Evolutionary conservation across 441 rosid species (phyloP), one percentile per base, ranked within the genome.

Genomic region (Aquilaria agallochum): DNA sequence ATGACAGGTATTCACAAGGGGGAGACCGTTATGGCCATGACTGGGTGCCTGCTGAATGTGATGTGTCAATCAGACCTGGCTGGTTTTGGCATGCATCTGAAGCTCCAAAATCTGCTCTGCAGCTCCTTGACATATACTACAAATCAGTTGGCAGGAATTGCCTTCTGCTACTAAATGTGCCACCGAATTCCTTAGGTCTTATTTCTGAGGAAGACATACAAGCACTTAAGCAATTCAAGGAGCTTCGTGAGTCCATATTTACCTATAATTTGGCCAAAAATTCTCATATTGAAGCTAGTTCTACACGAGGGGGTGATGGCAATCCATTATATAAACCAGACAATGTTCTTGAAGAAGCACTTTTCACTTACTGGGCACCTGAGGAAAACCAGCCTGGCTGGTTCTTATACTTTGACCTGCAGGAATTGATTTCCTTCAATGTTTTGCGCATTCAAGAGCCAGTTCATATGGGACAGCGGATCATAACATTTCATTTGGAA

Each of bases 41-140:
- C 69, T 90, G 97, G 96, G 87, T 94, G 49, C 95, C 97, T 13
- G 84, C 90, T 10, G 98, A 94, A 63, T 94, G 98, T 51, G 98
- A 89, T 74, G 96, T 94, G 56, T 94, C 94, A 20, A 94, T 94
- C 62, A 68, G 96, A 68, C 90, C 83, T 1, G 95, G 98, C 60
- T 94, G 97, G 98, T 94, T 94, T 77, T 94, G 98, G 98, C 97
- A 90, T 63, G 83, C 84, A 10, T 77, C 78, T 27, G 90, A 94
- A 72, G 68, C 70, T 51, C 97, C 97, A 32, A 94, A 94, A 73
- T 83, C 94, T 9, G 90, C 90, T 8, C 42, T 68, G 62, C 36
- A 82, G 68, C 97, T 90, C 69, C 84, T 89, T 2, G 83, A 87
- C 44, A 74, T 85, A 57, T 91, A 85, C 84, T 94, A 85, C 76